These are phyloP conservation scores for Cercospora zeae-maydis DNA, from an alignment of 2,329 filamentous ascomycete genomes.

Conservation along the genomic window DNA sequence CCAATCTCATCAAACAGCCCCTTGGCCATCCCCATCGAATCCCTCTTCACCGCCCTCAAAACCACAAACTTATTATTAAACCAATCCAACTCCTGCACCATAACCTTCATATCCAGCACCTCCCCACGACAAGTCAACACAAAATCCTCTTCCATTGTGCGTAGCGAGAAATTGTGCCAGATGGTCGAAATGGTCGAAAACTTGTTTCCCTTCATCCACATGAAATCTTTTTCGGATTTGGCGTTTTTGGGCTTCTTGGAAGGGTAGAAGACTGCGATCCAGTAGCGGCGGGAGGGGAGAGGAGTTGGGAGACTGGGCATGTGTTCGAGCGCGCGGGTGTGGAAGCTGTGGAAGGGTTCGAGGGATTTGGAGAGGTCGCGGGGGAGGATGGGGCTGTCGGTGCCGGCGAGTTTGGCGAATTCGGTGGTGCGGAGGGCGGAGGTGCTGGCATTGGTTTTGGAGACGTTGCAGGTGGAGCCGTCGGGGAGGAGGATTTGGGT, in stretches of 20 bases:
- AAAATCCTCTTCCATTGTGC: constrained; percentile 22
- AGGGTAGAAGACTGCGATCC: constrained; percentile 33
- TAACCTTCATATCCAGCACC: constrained; percentile 20
- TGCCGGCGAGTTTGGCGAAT: constrained; percentile 1
- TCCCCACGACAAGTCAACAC: constrained; percentile 27
- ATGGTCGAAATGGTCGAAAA: constrained; percentile 35
- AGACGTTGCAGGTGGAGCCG: constrained; percentile 9
- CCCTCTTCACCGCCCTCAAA: constrained; percentile 26
- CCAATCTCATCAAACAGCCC: constrained; percentile 20
- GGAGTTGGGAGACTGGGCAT: constrained; percentile 22
- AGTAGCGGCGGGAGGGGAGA: constrained; percentile 31
- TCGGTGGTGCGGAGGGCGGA: neutral
- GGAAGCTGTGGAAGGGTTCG: constrained; percentile 24
- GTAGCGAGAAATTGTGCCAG: constrained; percentile 26
- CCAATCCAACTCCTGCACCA: constrained; percentile 32
- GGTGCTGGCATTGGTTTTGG: constrained; percentile 12
- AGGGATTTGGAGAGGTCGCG: constrained; percentile 23
- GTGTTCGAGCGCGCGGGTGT: constrained; percentile 22
- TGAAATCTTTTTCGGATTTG: constrained; percentile 24
- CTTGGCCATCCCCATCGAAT: neutral
- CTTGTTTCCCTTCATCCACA: constrained; percentile 36
- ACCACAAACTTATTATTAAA: constrained; percentile 33
- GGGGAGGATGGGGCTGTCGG: constrained; percentile 17
- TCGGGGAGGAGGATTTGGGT: neutral
- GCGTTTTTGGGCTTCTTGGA: constrained; percentile 11